Evolutionary conservation across 176 grass and related monocot species (phyloP), one percentile per base, ranked within the genome.

Genomic region (Poa annua): DNA sequence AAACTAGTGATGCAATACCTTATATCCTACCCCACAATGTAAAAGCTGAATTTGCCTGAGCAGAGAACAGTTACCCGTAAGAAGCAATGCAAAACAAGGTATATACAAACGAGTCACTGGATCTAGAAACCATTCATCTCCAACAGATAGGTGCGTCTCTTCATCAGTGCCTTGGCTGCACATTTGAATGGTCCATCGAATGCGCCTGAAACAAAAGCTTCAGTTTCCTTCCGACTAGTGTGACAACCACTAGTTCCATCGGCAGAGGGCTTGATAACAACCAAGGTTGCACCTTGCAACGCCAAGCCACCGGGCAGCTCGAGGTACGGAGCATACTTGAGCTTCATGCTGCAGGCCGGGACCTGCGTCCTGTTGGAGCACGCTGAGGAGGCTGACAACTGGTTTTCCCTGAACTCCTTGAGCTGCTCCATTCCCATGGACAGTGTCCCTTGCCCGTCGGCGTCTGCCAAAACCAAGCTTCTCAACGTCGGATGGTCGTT

Each of bases 121-220:
- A 42, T 42, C 41, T 42, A 42, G 81, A 97, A 97, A 10, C 92
- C 90, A 87, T 97, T 97, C 95, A 94, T 97, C 84, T 97, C 95
- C 71, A 97, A 76, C 11, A 97, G 92, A 65, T 94, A 94, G 4
- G 92, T 94, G 52, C 92, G 88, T 55, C 88, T 85, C 83, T 89
- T 91, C 92, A 94, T 92, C 81, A 97, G 83, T 0, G 88, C 75
- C 84, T 86, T 94, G 2, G 78, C 92, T 1, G 90, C 92, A 5
- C 78, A 83, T 33, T 77, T 89, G 82, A 91, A 86, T 3, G 91
- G 86, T 34, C 81, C 92, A 24, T 97, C 92, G 66, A 97, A 97
- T 25, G 95, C 88, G 47, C 81, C 84, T 9, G 84, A 83, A 24
- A 91, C 88, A 50, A 94, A 94, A 24, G 79, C 79, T 14, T 94